phyloP scores from a whole-genome alignment of 768 basidiomycete species.

The Lyophyllum decastes region DNA sequence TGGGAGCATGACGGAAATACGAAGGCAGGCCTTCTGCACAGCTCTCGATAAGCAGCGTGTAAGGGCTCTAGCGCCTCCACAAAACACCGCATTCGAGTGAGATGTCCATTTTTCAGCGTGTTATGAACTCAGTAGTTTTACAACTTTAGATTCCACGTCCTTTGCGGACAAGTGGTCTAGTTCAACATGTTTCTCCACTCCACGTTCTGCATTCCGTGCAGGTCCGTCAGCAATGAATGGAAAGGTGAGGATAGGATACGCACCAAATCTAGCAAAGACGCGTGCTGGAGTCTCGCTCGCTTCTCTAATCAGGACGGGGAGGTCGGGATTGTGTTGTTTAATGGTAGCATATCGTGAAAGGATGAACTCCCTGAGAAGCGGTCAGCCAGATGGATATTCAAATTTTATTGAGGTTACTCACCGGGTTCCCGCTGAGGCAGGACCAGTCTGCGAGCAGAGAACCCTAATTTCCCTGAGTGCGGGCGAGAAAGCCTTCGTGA shows the following conservation, averaged over 20 bases:
- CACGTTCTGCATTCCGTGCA: slow-evolving; percentile 54
- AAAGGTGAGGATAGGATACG: slow-evolving; percentile 28
- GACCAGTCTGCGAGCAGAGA: slow-evolving; percentile 75
- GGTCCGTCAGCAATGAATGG: slow-evolving; percentile 7
- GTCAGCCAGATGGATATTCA: background rate
- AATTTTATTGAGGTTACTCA: slow-evolving; percentile 31
- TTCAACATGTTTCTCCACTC: slow-evolving; percentile 79
- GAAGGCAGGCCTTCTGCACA: too few relatives aligned
- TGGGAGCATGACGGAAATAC: too few relatives aligned
- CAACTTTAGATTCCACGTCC: slow-evolving; percentile 73
- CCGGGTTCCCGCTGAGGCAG: slow-evolving; percentile 81
- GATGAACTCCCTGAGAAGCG: slow-evolving; percentile 69
- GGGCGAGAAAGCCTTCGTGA: slow-evolving; percentile 75
- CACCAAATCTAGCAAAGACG: slow-evolving; percentile 85
- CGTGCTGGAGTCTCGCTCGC: slow-evolving; percentile 79
- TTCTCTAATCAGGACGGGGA: slow-evolving; percentile 83
- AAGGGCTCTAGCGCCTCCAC: background rate
- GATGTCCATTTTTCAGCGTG: slow-evolving; percentile 3
- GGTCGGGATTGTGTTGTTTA: slow-evolving; percentile 83
- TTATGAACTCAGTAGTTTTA: slow-evolving; percentile 57
- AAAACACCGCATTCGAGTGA: too few relatives aligned
- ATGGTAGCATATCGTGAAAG: slow-evolving; percentile 70
- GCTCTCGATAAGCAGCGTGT: too few relatives aligned
- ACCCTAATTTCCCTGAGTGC: slow-evolving; percentile 80
- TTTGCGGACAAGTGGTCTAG: slow-evolving; percentile 72